Percentiles rank a stretch among this genome's conserved stretches.
These are phyloP conservation scores for Clarireedia monteithiana DNA, from an alignment of 2,329 filamentous ascomycete genomes.

Conservation along the genomic window DNA sequence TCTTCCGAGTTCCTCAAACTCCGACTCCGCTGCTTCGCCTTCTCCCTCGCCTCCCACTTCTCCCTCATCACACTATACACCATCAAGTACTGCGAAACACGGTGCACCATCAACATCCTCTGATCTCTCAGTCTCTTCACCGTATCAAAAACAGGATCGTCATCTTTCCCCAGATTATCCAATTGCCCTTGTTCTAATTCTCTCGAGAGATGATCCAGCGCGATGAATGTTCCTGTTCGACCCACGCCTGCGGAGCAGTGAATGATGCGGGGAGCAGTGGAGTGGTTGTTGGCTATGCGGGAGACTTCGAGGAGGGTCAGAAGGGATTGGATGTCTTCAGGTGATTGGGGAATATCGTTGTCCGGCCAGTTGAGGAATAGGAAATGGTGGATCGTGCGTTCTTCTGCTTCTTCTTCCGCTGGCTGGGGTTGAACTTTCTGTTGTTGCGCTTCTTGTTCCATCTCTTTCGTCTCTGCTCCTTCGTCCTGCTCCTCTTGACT, in stretches of 20 bases:
- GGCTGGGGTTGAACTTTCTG: background rate
- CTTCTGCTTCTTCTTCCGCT: background rate
- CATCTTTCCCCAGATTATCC: slow-evolving; percentile 5
- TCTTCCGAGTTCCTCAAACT: background rate
- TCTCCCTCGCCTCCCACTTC: slow-evolving; percentile 10
- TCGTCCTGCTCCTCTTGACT: background rate
- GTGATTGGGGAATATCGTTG: slow-evolving; percentile 13
- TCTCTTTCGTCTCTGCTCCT: too few species aligned
- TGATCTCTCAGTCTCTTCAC: slow-evolving; percentile 15
- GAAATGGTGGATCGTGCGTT: slow-evolving; percentile 13
- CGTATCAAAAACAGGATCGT: slow-evolving; percentile 15
- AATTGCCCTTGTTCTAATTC: slow-evolving; percentile 12
- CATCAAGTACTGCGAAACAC: slow-evolving; percentile 10
- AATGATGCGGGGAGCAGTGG: slow-evolving; percentile 43
- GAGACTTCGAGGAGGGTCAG: slow-evolving; percentile 10
- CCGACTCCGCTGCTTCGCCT: background rate
- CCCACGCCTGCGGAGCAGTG: slow-evolving; percentile 95
- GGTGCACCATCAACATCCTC: slow-evolving; percentile 16
- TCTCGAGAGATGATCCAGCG: slow-evolving; percentile 14
- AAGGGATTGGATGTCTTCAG: slow-evolving; percentile 10
- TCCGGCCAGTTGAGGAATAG: slow-evolving; percentile 16
- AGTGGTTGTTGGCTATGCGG: slow-evolving; percentile 1
- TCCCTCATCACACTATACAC: slow-evolving; percentile 15
- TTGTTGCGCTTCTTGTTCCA: background rate
- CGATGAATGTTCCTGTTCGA: slow-evolving; percentile 74